phyloP scores from a whole-genome alignment of 495 filamentous ascomycete species.

The Aspergillus nanangensis region DNA sequence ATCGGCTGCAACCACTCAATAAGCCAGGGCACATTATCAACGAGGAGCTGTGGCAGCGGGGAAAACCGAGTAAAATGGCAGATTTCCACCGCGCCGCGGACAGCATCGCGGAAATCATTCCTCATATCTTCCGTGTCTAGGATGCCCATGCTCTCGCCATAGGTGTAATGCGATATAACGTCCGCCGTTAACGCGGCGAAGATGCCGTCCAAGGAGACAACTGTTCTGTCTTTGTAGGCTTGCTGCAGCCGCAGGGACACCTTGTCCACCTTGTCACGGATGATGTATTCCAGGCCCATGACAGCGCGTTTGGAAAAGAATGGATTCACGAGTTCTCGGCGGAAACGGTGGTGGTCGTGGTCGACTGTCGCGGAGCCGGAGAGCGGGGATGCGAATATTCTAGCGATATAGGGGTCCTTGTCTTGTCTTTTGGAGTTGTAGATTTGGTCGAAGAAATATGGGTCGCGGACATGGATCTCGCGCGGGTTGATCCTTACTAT shows the following conservation, averaged over 20 bases:
- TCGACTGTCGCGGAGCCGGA: conserved; percentile 41
- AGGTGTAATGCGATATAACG: conserved; percentile 42
- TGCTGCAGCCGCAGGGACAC: conserved; percentile 31
- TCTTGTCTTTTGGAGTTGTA: conserved; percentile 30
- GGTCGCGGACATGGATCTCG: conserved; percentile 37
- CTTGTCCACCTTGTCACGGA: conserved; percentile 39
- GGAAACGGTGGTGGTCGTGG: conserved; percentile 42
- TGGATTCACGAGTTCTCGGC: conserved; percentile 37
- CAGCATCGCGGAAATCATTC: conserved; percentile 18
- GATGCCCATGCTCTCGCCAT: conserved; percentile 31
- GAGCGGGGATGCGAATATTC: conserved; percentile 15
- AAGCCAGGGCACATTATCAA: conserved; percentile 3
- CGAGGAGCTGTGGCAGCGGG: conserved; percentile 14
- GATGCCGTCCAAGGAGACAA: conserved; percentile 29
- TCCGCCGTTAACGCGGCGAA: conserved; percentile 37
- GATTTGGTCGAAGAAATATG: conserved; percentile 34
- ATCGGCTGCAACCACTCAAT: conserved; percentile 17
- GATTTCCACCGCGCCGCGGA: conserved; percentile 12
- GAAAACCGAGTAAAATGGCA: conserved; percentile 26
- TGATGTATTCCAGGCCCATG: conserved; percentile 33
- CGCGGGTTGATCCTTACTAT: conserved; percentile 37
- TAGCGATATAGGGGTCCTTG: conserved; percentile 29
- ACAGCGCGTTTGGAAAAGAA: conserved; percentile 51
- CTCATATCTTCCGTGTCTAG: conserved; percentile 18
- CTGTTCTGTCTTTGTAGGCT: conserved; percentile 12